phyloP scores from a whole-genome alignment of 768 basidiomycete species.

The Boletus pseudopeckii region DNA sequence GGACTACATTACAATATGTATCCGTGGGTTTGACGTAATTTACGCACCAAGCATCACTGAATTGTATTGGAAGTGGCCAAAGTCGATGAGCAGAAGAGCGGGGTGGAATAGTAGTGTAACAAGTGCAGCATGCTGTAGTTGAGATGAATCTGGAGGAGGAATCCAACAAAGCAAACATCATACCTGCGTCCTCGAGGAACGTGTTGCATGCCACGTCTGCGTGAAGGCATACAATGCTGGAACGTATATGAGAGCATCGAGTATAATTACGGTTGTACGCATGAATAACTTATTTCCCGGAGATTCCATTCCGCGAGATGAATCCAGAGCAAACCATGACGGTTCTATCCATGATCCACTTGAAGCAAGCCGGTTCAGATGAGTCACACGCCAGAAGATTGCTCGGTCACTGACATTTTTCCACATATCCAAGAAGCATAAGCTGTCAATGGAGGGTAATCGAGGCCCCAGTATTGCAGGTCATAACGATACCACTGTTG shows the following conservation, averaged over 20 bases:
- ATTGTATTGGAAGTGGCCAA: slow-evolving; percentile 96
- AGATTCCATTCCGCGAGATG: slow-evolving; percentile 72
- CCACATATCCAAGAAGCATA: slow-evolving; percentile 87
- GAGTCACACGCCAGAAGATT: background rate
- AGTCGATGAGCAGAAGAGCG: slow-evolving; percentile 78
- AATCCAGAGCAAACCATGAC: slow-evolving; percentile 67
- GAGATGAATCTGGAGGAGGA: background rate
- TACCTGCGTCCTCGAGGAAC: slow-evolving; percentile 80
- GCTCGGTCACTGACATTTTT: slow-evolving; percentile 51
- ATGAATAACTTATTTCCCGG: slow-evolving; percentile 69
- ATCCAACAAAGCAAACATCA: slow-evolving; percentile 2
- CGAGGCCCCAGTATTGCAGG: slow-evolving; percentile 88
- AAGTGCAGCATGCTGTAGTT: slow-evolving; percentile 48
- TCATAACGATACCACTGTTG: slow-evolving; percentile 87
- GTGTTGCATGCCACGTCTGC: slow-evolving; percentile 58
- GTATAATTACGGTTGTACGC: slow-evolving; percentile 67
- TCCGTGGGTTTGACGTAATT: background rate
- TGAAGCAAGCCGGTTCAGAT: slow-evolving; percentile 4
- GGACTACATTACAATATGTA: background rate
- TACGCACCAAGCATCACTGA: slow-evolving; percentile 83
- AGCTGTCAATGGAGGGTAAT: slow-evolving; percentile 92
- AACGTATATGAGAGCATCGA: slow-evolving; percentile 72
- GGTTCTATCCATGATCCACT: slow-evolving; percentile 52
- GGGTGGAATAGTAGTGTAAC: slow-evolving; percentile 79
- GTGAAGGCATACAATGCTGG: slow-evolving; percentile 70